Evolutionary conservation across 2,329 filamentous ascomycete species (phyloP).

Genomic region (Phialocephala subalpina): DNA sequence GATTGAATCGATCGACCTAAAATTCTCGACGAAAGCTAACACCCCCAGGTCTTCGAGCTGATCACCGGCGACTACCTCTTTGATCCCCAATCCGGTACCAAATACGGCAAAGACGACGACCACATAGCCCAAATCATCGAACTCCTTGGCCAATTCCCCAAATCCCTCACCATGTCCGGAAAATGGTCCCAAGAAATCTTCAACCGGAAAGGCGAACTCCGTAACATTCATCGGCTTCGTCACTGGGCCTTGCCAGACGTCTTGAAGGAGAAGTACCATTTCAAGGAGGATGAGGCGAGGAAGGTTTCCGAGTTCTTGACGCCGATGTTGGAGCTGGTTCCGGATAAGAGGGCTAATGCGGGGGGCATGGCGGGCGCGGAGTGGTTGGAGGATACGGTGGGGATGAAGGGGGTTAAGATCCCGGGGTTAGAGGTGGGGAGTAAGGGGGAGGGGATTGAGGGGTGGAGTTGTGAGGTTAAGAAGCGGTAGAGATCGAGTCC

Average conservation of each 20-base stretch:
- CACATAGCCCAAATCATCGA: conserved; percentile 99
- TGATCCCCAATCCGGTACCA: conserved; percentile 96
- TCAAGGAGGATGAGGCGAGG: conserved; percentile 81
- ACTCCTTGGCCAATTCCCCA: conserved; percentile 90
- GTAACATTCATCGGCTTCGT: conserved; percentile 94
- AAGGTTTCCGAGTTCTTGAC: conserved; percentile 82
- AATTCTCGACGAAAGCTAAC: conserved; percentile 6
- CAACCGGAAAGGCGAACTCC: conserved; percentile 94
- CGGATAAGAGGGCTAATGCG: conserved; percentile 90
- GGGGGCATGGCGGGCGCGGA: conserved; percentile 90
- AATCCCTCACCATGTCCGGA: conserved; percentile 87
- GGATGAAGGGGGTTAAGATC: conserved; percentile 84
- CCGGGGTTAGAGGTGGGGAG: conserved; percentile 79
- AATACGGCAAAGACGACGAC: conserved; percentile 99
- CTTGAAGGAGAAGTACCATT: conserved; percentile 95
- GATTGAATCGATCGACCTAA: too few relatives aligned
- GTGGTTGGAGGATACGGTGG: conserved; percentile 85
- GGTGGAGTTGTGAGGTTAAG: conserved; percentile 91
- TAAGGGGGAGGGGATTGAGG: conserved; percentile 90
- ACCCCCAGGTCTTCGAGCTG: conserved; percentile 84
- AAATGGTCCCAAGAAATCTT: conserved; percentile 99
- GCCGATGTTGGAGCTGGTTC: conserved; percentile 90
- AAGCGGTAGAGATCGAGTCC: conserved; percentile 75
- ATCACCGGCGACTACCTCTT: conserved; percentile 99
- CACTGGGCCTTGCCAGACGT: conserved; percentile 97